These are phyloP conservation scores for Corynespora cassiicola DNA, from an alignment of 2,329 filamentous ascomycete genomes.

Conservation along the genomic window DNA sequence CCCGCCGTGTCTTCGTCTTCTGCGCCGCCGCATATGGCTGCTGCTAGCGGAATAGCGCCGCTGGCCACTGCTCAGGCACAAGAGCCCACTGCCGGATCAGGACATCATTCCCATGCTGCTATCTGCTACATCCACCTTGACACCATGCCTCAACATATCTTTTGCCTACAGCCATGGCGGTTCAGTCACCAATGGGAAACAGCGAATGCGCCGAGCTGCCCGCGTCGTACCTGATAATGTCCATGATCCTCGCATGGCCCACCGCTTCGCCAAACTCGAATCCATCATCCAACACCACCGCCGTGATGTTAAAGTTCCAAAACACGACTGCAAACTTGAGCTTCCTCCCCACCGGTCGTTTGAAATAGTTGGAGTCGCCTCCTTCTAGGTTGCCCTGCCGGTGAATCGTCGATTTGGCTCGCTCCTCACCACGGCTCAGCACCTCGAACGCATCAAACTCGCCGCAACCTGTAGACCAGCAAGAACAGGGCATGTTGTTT, in stretches of 20 bases:
- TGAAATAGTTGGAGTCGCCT: conserved; percentile 75
- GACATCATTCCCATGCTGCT: too few relatives aligned
- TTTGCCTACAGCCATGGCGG: not conserved
- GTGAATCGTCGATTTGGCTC: conserved; percentile 73
- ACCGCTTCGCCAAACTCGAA: conserved; percentile 46
- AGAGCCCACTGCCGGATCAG: too few relatives aligned
- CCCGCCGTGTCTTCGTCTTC: too few relatives aligned
- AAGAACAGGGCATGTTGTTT: conserved; percentile 64
- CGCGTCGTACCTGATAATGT: conserved; percentile 41
- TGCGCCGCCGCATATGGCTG: too few relatives aligned
- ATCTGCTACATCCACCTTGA: too few relatives aligned
- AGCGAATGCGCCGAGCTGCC: conserved; percentile 47
- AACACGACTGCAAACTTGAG: conserved; percentile 65
- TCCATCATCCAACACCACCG: conserved; percentile 43
- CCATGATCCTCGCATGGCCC: conserved; percentile 38
- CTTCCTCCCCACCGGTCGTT: conserved; percentile 64
- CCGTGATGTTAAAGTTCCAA: conserved; percentile 40
- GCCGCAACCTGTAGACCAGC: conserved; percentile 74
- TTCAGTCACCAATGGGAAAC: conserved; percentile 43
- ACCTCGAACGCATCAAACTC: conserved; percentile 81
- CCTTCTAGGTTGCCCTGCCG: conserved; percentile 63
- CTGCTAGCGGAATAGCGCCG: too few relatives aligned
- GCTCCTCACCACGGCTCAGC: conserved; percentile 67
- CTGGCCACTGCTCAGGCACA: too few relatives aligned
- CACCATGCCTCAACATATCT: too few relatives aligned